Base-by-base conservation (phyloP, 2,329 filamentous ascomycete genomes). In the Trichophyton benhamiae region DNA sequence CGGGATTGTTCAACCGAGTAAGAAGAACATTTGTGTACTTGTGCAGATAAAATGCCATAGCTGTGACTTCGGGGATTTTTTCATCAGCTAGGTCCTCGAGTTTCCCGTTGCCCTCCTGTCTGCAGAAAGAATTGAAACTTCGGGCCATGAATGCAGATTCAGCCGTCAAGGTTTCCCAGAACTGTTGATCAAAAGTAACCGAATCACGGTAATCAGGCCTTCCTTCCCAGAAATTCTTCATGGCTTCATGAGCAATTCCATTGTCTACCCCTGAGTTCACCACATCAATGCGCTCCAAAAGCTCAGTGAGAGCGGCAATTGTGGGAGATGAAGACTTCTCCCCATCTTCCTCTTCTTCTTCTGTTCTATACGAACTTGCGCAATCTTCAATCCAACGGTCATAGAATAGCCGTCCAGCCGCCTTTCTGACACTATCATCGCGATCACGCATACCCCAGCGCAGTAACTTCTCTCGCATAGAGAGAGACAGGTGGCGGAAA, bases 341-440 rank as follows among this genome's bases (percentile, higher is more conserved):
- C 67, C 70, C 41, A 64, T 64, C 15, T 68, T 68, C 15, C 76
- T 75, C 3, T 57, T 81, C 20, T 20, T 20, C 80, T 33, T 82
- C 82, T 8, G 81, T 77, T 44, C 83, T 83, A 6, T 80, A 78
- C 1, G 82, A 79, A 1, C 87, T 87, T 4, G 88, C 91, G 68
- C 91, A 96, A 70, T 97, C 90, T 70, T 97, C 92, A 64, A 99
- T 92, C 94, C 94, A 99, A n/a, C 90, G 84, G 70, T 96, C 91
- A 64, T 88, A 85, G 76, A 99, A 99, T 5, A 97, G 79, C 53
- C 89, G 87, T 6, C 88, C 90, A 2, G 94, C 89, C 7, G 92
- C 92, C 72, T 96, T 95, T 59, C 91, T 85, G 11, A 99, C 94
- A 67, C 88, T 90, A 66, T 97, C 92, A 67, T 99, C 94, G 73